These are phyloP conservation scores for Pseudoturritis turrita DNA, from an alignment of 345 rosid genomes.

Conservation along the genomic window DNA sequence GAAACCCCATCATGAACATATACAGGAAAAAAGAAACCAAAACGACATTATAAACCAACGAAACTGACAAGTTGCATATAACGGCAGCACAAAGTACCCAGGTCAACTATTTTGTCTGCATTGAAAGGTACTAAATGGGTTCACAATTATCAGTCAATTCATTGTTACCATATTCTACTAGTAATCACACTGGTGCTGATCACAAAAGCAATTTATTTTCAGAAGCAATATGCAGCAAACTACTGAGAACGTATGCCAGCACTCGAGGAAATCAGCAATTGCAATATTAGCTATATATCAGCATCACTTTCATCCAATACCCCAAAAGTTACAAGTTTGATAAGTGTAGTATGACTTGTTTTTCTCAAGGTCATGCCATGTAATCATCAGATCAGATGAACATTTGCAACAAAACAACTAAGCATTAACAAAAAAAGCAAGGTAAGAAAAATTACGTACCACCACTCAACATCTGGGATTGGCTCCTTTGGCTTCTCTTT, in stretches of 20 bases:
- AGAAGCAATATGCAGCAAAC: not conserved
- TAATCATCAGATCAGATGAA: not conserved
- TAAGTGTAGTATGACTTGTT: conserved; percentile 2
- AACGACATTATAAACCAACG: not conserved
- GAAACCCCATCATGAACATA: not conserved
- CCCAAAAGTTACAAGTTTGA: not conserved
- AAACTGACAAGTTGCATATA: not conserved
- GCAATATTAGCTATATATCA: not conserved
- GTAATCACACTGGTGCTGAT: not conserved
- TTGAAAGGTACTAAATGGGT: not conserved
- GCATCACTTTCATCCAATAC: not conserved
- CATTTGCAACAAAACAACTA: not conserved
- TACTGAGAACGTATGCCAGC: not conserved
- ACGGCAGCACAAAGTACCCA: not conserved
- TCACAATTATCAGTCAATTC: not conserved
- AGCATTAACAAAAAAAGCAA: not conserved
- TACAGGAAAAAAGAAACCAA: not conserved
- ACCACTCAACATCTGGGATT: conserved; percentile 93
- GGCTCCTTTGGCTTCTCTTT: conserved; percentile 79
- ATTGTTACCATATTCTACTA: not conserved
- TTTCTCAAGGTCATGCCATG: not conserved
- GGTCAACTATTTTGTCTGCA: not conserved
- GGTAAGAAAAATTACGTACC: conserved; percentile 51
- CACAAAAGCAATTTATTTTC: not conserved
- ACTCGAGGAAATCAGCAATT: not conserved